Evolutionary conservation across 768 basidiomycete species (phyloP).

Genomic region (Leccinum olivaceopallidum): DNA sequence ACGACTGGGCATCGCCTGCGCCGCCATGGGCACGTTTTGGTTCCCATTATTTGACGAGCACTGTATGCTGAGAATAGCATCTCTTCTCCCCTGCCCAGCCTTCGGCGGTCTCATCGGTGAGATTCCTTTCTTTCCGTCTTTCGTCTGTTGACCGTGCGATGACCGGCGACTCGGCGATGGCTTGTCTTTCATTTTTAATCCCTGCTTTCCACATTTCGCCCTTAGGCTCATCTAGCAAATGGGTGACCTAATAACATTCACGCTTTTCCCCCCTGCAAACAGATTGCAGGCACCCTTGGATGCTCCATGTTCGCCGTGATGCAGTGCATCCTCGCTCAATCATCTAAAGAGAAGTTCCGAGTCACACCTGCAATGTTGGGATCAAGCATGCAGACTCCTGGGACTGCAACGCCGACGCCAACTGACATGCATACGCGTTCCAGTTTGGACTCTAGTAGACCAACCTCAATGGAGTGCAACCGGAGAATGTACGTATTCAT

Average conservation of each 20-base stretch:
- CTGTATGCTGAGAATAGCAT: not conserved
- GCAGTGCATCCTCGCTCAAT: slow-evolving; percentile 20
- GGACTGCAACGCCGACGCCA: not conserved
- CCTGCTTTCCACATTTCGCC: not conserved
- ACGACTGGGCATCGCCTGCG: slow-evolving; percentile 51
- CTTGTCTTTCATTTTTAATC: not conserved
- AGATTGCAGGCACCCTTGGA: slow-evolving; percentile 26
- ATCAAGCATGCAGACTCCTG: not conserved
- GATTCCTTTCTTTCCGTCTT: not conserved
- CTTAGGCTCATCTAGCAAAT: not conserved
- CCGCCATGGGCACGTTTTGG: slow-evolving; percentile 39
- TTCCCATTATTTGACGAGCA: not conserved
- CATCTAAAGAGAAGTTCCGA: not conserved
- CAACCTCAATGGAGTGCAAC: no score
- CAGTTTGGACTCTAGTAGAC: no score
- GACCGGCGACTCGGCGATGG: no score
- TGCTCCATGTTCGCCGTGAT: slow-evolving; percentile 28
- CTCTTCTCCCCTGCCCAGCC: no score
- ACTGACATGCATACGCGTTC: not conserved
- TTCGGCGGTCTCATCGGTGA: not conserved
- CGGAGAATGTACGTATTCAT: no score
- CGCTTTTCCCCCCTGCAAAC: not conserved
- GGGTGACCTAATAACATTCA: slow-evolving; percentile 15
- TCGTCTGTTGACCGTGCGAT: no score
- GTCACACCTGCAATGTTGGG: not conserved